Evolutionary conservation across 257 asterid genomes (phyloP), one percentile per base, ranked within the genome.

Genomic region (Paraleonurus japonicus): DNA sequence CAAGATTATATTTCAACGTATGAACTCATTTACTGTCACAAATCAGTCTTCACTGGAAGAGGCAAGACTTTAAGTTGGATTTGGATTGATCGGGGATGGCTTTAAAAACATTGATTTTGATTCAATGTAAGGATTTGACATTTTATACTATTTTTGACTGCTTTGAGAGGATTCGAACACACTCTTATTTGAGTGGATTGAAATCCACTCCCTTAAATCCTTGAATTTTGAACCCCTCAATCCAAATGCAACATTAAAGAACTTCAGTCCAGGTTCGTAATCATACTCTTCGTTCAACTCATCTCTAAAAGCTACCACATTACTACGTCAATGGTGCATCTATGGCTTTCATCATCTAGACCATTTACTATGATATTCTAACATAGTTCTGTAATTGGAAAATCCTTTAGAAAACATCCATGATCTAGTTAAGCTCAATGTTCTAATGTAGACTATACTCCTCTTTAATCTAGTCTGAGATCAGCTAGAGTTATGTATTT

Each of bases 401-500:
- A 17, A 19, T 63, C 17, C 28, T 67, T 32, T 23, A 47, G 23
- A 23, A 58, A 61, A 47, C 28, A 19, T 15, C 54, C 12, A 15
- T 7, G 22, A 48, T 43, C 5, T 43, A 37, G 45, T 37, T 37
- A 10, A 43, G 51, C 51, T 43, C 51, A 51, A 16, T 15, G 19
- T 68, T 22, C 47, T 43, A 27, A 16, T 4, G 51, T 43, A 43
- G 51, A 41, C 48, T 41, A n/a, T 19, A 45, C 19, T n/a, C 53
- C 53, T 45, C 7, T 15, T 45, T 8, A 65, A 51, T 53, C 60
- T 60, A 33, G 58, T 55, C 43, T n/a, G 63, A 41, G 33, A 24
- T 30, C 48, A 69, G 30, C 71, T 37, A 54, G 30, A 62, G 48
- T 50, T 12, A 26, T 22, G 61, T 66, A 43, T 24, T 72, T 27